Base-by-base conservation (phyloP, 805 yeast species). In the Yarrowia deformans region DNA sequence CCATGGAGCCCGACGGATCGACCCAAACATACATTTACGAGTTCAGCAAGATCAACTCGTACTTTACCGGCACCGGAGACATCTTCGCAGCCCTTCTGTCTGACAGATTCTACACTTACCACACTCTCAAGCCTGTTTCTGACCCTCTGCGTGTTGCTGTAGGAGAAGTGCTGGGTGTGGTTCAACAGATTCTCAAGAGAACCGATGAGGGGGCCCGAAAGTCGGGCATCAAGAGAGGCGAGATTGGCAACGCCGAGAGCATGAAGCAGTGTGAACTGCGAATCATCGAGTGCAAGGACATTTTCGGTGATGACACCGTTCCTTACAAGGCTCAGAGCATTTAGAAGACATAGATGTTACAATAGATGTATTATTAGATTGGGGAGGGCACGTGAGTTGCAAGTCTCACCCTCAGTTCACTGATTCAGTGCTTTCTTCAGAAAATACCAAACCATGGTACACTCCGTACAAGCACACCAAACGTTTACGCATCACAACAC, bases 31-130 rank as follows among this genome's bases (percentile, higher is more conserved):
- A 79, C 67, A 79, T 76, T 60, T 87, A 85, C 73, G 82, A 83
- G 72, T 83, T 90, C 14, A 89, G 90, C 1, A 81, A 83, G 43
- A 84, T 91, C 50, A 86, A 88, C 68, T 88, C 94, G 6, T 92
- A 94, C 77, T 94, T 93, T 79, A 91, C 97, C 0, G 98, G 98
- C 1, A 97, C 95, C 0, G 98, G 98, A 8, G 98, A 93, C 75
- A 78, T 93, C 50, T 93, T 94, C 74, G 88, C 97, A 0, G 94
- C 97, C 0, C 77, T 93, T 48, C 77, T 93, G 40, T 73, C 91
- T 7, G 96, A 90, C 77, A 84, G 90, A 72, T 79, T 70, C 70
- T 70, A 70, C 56, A 42, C 70, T 10, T 68, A 63, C 43, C 29
- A 49, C 37, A 68, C 40, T 37, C 69, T 37, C 42, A 19, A 23